Evolutionary conservation across 2,329 filamentous ascomycete genomes (phyloP).

Genomic region (Calonectria fujianensis): DNA sequence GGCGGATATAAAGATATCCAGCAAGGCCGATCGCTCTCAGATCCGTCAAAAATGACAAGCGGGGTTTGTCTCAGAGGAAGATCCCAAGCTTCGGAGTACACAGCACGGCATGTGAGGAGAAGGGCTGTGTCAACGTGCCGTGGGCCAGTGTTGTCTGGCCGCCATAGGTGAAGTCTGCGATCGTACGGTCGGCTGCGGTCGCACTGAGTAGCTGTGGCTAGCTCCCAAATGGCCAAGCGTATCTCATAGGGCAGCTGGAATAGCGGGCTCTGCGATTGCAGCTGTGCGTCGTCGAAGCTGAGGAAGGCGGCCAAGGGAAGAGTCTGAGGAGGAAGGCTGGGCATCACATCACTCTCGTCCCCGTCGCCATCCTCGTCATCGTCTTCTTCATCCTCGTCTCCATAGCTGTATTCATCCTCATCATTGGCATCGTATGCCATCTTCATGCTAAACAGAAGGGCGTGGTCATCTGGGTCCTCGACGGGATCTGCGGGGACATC

Average conservation of each 20-base stretch:
- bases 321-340: background rate
- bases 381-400: background rate
- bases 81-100: slow-evolving; percentile 35
- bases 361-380: background rate
- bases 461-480: background rate
- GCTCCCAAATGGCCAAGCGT: slow-evolving; percentile 18
- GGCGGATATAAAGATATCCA: background rate
- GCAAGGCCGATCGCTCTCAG: background rate
- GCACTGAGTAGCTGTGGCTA: slow-evolving; percentile 18
- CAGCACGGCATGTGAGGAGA: slow-evolving; percentile 35
- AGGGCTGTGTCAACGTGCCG: slow-evolving; percentile 22
- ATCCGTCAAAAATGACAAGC: slow-evolving; percentile 27
- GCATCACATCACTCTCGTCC: background rate
- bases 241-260: slow-evolving; percentile 31
- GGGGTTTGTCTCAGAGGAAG: slow-evolving; percentile 31
- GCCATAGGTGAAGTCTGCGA: slow-evolving; percentile 19
- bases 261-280: slow-evolving; percentile 20
- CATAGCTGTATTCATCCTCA: too few relatives aligned
- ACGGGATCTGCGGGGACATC: background rate
- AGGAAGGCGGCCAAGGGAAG: slow-evolving; percentile 22
- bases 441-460: background rate
- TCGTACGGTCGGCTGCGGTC: slow-evolving; percentile 26
- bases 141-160: slow-evolving; percentile 23
- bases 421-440: background rate
- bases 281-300: background rate